Evolutionary conservation across 495 filamentous ascomycete genomes (phyloP).

Genomic region (Xylaria sp.): DNA sequence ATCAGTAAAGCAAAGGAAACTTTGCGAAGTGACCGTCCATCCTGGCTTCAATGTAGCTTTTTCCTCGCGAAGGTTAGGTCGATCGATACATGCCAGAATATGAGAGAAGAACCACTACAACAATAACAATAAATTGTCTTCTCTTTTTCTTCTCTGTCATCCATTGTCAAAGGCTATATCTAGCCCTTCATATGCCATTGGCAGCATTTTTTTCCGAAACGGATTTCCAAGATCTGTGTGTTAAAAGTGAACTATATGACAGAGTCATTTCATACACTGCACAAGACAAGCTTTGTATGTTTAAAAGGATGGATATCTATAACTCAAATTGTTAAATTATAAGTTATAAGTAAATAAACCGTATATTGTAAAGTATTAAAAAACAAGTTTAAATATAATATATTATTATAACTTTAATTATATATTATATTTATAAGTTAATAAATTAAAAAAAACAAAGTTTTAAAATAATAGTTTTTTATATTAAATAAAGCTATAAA

Average conservation of each 20-base stretch:
- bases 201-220: background rate
- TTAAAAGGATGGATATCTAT: too few species aligned
- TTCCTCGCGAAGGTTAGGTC: background rate
- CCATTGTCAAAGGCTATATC: background rate
- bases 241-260: too few species aligned
- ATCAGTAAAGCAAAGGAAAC: background rate
- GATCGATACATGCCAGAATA: slow-evolving; percentile 5
- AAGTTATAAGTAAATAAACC: too few species aligned
- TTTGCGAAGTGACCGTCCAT: background rate
- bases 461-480: background rate
- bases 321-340: too few species aligned
- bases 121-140: slow-evolving; percentile 4
- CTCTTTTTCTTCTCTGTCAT: background rate
- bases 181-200: background rate
- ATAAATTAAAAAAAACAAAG: too few species aligned
- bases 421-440: too few species aligned
- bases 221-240: background rate
- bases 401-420: background rate
- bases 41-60: background rate
- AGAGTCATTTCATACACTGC: too few species aligned
- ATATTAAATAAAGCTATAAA: background rate
- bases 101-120: background rate
- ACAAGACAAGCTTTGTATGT: too few species aligned
- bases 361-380: too few species aligned
- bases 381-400: too few species aligned